Evolutionary conservation across 768 basidiomycete species (phyloP).

Genomic region (Tricholoma bakamatsutake): DNA sequence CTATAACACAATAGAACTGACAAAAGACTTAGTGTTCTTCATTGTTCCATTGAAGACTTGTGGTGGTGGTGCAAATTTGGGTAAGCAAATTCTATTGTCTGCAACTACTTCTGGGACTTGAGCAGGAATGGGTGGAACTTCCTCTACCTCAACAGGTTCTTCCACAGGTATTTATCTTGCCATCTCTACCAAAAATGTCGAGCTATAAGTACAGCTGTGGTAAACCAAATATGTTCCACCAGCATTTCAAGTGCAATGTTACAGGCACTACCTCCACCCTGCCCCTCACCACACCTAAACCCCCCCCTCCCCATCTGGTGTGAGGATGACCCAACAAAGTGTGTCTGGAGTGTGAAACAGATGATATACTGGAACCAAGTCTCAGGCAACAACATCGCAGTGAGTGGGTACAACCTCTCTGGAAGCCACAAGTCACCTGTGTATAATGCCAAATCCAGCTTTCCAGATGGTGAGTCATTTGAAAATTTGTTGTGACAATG

Average conservation of each 20-base stretch:
- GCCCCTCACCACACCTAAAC: constrained; percentile 34
- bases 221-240: constrained; percentile 47
- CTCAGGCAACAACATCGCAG: constrained; percentile 42
- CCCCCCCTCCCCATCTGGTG: constrained; percentile 54
- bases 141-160: too few species aligned
- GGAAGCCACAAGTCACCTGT: constrained; percentile 39
- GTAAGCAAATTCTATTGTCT: too few species aligned
- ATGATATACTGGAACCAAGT: constrained; percentile 50
- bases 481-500: not conserved
- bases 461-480: constrained; percentile 35
- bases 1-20: too few species aligned
- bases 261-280: constrained; percentile 34
- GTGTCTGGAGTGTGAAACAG: constrained; percentile 46
- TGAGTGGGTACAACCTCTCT: constrained; percentile 32
- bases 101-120: too few species aligned
- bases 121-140: too few species aligned
- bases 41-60: too few species aligned
- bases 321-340: constrained; percentile 35
- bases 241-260: constrained; percentile 44
- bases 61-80: too few species aligned
- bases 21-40: too few species aligned
- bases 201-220: constrained; percentile 37
- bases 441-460: constrained; percentile 46
- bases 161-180: too few species aligned
- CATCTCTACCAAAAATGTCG: not conserved